Evolutionary conservation across 371 early-diverging fungal species (phyloP).

Genomic region (Circinella minor): DNA sequence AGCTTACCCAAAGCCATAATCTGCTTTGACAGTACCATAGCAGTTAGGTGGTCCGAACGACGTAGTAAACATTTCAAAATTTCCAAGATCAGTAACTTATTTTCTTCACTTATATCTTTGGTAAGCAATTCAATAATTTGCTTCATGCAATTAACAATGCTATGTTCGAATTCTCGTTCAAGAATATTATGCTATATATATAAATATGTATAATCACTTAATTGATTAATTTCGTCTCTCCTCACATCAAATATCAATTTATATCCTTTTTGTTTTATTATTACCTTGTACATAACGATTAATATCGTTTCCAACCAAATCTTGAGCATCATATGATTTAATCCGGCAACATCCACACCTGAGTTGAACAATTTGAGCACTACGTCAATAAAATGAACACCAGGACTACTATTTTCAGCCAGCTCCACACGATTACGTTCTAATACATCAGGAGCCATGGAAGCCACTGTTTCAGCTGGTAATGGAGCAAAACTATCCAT

Average conservation of each 20-base stretch:
- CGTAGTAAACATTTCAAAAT: constrained; percentile 59
- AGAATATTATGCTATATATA: constrained; percentile 50
- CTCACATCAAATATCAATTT: too few species aligned
- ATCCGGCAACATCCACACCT: constrained; percentile 40
- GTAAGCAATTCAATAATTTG: constrained; percentile 48
- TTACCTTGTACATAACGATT: constrained; percentile 65
- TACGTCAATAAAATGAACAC: constrained; percentile 52
- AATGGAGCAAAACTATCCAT: constrained; percentile 58
- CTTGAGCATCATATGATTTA: constrained; percentile 54
- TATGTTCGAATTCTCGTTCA: constrained; percentile 43
- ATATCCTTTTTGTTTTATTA: background rate
- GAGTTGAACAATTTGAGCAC: constrained; percentile 55
- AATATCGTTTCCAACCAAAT: constrained; percentile 62
- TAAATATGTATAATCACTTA: background rate
- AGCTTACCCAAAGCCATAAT: constrained; percentile 62
- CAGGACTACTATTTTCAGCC: constrained; percentile 52
- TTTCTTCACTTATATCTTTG: constrained; percentile 64
- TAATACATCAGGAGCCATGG: constrained; percentile 37
- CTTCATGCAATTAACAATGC: constrained; percentile 52
- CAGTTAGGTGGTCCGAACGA: constrained; percentile 64
- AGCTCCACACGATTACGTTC: constrained; percentile 40
- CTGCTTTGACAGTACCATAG: constrained; percentile 64
- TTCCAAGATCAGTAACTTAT: constrained; percentile 58
- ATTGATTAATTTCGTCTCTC: too few species aligned
- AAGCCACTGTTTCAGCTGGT: constrained; percentile 46